Percentiles rank a stretch among this genome's conserved stretches.
Conservation (phyloP, 441 rosid genomes). For the Theobroma grandiflorum region DNA sequence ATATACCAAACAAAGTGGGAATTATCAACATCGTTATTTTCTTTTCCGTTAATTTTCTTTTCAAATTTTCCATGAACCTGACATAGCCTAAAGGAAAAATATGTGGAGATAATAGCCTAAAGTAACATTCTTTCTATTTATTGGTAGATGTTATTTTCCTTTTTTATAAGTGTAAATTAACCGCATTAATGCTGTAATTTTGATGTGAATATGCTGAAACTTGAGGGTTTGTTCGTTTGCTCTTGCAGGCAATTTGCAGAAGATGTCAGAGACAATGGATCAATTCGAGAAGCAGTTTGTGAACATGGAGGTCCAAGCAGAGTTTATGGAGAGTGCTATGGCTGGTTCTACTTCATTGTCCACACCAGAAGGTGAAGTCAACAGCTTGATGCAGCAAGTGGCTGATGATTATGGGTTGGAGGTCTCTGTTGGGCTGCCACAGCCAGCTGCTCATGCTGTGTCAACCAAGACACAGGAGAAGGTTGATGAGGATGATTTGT, state of each 20-base stretch:
- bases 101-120: background rate
- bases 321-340: constrained; percentile 97
- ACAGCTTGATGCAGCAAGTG: constrained; percentile 95
- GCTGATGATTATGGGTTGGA: constrained; percentile 91
- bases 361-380: constrained; percentile 93
- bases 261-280: constrained; percentile 96
- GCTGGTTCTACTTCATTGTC: constrained; percentile 92
- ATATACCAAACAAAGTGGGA: no score
- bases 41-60: no score
- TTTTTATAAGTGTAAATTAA: background rate
- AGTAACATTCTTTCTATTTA: background rate
- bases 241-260: constrained; percentile 80
- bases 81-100: background rate
- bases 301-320: constrained; percentile 97
- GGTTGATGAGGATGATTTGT: constrained; percentile 88
- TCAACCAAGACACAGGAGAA: constrained; percentile 74
- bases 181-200: background rate
- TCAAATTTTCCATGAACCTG: no score
- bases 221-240: background rate
- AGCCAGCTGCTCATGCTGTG: constrained; percentile 85
- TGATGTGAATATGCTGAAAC: background rate
- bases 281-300: constrained; percentile 94
- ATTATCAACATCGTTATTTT: no score
- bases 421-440: constrained; percentile 93
- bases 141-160: no score